Percentiles rank a stretch among this genome's conserved stretches.
Conservation (phyloP, 2,329 filamentous ascomycete genomes). For the Diaporthe velutina region DNA sequence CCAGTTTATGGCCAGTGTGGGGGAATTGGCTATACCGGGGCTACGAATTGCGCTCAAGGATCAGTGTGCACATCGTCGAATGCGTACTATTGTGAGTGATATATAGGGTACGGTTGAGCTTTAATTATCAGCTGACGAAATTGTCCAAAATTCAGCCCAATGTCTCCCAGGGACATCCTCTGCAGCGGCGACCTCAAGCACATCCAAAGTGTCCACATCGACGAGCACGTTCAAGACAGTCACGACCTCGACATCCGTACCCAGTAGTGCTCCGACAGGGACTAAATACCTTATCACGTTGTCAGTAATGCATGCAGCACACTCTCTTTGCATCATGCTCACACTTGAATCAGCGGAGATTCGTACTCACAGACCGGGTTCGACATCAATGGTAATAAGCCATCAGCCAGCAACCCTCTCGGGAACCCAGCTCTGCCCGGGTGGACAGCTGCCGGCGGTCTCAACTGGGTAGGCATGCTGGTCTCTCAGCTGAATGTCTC, state of each 20-base stretch:
- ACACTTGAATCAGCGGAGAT: slow-evolving; percentile 59
- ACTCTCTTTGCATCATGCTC: not conserved
- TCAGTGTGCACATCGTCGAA: slow-evolving; percentile 33
- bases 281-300: slow-evolving; percentile 57
- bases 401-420: slow-evolving; percentile 66
- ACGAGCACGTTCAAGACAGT: slow-evolving; percentile 2
- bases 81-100: slow-evolving; percentile 33
- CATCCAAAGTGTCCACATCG: not conserved
- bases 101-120: fast-evolving
- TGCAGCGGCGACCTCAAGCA: not conserved
- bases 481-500: slow-evolving; percentile 57
- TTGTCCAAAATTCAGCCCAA: slow-evolving; percentile 1
- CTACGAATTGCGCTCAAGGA: slow-evolving; percentile 29
- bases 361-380: slow-evolving; percentile 73
- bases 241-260: not conserved
- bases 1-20: slow-evolving; percentile 38
- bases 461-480: slow-evolving; percentile 63
- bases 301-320: slow-evolving; percentile 43
- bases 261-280: slow-evolving; percentile 18
- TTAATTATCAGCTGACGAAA: not conserved
- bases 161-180: slow-evolving; percentile 33
- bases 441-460: slow-evolving; percentile 59
- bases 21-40: slow-evolving; percentile 34
- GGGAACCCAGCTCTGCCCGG: slow-evolving; percentile 70
- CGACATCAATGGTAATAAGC: slow-evolving; percentile 61